Base-by-base conservation (phyloP, 371 early-diverging fungal species). In the Saksenaea oblongispora region DNA sequence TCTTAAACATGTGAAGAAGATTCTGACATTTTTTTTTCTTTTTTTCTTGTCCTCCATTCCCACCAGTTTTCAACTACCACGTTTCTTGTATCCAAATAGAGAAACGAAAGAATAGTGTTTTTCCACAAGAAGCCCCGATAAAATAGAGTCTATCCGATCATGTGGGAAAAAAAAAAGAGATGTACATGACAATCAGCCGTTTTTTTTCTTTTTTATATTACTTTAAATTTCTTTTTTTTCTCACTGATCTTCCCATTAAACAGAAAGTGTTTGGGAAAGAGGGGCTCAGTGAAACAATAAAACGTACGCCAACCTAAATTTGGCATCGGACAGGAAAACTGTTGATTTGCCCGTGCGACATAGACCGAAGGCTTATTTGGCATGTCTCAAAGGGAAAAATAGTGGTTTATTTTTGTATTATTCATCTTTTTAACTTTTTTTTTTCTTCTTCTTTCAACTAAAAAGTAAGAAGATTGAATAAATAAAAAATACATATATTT, bases 131-230 rank as follows among this genome's bases (percentile, higher is more conserved):
- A 47, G 51, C 51, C 51, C 51, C 51, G 51, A 47, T 47, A 22
- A 22, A 47, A 22, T 47, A 47, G 14, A 22, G 51, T 47, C n/a
- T 26, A 55, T 55, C 56, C n/a, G 34, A 47, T 47, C 51, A 47
- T 47, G 51, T 47, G 51, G 51, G 51, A 47, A 47, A 47, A 47
- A 47, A 35, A 34, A 36, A 56, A 28, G 18, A 56, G 35, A 56
- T 56, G 57, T 35, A 27, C 58, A 58, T 47, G 51, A 47, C 51
- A 47, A 47, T 47, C 51, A 47, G 51, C 18, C 51, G 35, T 39
- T 58, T 26, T 39, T 37, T 41, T 58, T 8, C 11, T 57, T 57
- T 57, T n/a, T 18, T 54, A 15, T n/a, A n/a, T n/a, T n/a, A n/a
- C n/a, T n/a, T n/a, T n/a, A n/a, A n/a, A n/a, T n/a, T n/a, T n/a